phyloP scores from a whole-genome alignment of 176 grass and related monocot genomes.

The Oryza australiensis region DNA sequence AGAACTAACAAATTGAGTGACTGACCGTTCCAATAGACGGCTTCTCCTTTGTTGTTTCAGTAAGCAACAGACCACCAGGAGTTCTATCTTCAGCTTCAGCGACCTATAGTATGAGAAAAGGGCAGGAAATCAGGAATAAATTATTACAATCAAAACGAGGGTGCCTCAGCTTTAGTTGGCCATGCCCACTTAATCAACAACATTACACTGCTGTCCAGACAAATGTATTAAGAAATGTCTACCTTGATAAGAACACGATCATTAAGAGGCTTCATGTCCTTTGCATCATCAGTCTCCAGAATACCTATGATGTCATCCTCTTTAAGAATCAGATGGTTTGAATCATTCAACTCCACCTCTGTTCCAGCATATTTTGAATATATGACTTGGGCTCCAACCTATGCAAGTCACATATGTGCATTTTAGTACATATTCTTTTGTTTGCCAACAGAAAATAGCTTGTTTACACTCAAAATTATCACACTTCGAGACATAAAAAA shows the following conservation, averaged over 20 bases:
- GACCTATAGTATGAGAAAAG: conserved; percentile 43
- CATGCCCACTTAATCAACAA: not conserved
- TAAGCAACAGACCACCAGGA: conserved; percentile 66
- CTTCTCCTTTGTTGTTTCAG: conserved; percentile 67
- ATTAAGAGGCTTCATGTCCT: conserved; percentile 77
- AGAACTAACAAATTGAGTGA: conserved; percentile 21
- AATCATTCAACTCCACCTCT: conserved; percentile 76
- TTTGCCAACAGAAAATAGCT: not conserved
- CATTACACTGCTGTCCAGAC: not conserved
- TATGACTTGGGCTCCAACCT: conserved; percentile 64
- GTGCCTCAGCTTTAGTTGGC: not conserved
- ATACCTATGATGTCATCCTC: conserved; percentile 82
- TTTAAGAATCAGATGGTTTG: conserved; percentile 76
- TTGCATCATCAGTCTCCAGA: conserved; percentile 64
- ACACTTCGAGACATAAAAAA: not conserved
- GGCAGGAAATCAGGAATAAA: not conserved
- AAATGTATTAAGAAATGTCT: not conserved
- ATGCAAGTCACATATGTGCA: conserved; percentile 21
- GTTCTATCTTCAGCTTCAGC: conserved; percentile 81
- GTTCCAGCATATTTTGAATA: conserved; percentile 89
- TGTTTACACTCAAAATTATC: conserved; percentile 14
- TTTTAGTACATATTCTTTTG: not conserved
- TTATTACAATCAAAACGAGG: not conserved
- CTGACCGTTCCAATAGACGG: conserved; percentile 79
- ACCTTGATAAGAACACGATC: conserved; percentile 77